Evolutionary conservation across 768 basidiomycete genomes (phyloP).

Genomic region (Zangia roseola): DNA sequence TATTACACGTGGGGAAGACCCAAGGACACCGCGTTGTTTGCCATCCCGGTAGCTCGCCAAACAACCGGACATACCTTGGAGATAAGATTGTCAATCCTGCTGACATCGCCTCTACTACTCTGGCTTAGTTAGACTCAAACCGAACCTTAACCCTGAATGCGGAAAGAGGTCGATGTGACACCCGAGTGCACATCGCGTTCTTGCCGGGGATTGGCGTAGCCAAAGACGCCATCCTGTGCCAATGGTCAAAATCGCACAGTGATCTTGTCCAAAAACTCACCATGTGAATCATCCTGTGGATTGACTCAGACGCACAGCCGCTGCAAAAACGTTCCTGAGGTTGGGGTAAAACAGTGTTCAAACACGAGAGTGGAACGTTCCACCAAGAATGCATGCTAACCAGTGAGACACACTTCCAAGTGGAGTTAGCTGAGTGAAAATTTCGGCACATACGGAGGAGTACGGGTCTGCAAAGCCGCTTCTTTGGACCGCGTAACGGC

Average conservation of each 20-base stretch:
- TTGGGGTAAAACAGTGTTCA: not conserved
- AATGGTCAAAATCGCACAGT: constrained; percentile 12
- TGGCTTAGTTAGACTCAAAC: constrained; percentile 20
- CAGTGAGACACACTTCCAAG: constrained; percentile 4
- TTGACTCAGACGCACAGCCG: constrained; percentile 8
- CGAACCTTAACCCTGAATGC: constrained; percentile 13
- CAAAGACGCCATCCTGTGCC: constrained; percentile 14
- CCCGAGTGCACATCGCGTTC: not conserved
- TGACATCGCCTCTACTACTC: constrained; percentile 12
- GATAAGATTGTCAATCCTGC: constrained; percentile 22
- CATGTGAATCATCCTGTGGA: constrained; percentile 20
- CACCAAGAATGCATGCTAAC: constrained; percentile 4
- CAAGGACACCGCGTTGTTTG: constrained; percentile 30
- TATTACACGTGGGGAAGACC: constrained; percentile 29
- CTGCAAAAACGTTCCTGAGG: constrained; percentile 3
- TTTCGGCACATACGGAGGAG: not conserved
- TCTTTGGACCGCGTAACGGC: constrained; percentile 21
- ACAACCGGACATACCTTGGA: constrained; percentile 7
- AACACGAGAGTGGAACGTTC: not conserved
- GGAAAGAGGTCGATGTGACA: constrained; percentile 9
- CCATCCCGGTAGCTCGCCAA: constrained; percentile 22
- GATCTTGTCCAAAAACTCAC: constrained; percentile 17
- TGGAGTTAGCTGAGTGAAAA: not conserved
- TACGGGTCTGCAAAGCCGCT: not conserved
- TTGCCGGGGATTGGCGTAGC: constrained; percentile 2